Base-by-base conservation (phyloP, 768 basidiomycete genomes). In the Infundibulicybe gibba region DNA sequence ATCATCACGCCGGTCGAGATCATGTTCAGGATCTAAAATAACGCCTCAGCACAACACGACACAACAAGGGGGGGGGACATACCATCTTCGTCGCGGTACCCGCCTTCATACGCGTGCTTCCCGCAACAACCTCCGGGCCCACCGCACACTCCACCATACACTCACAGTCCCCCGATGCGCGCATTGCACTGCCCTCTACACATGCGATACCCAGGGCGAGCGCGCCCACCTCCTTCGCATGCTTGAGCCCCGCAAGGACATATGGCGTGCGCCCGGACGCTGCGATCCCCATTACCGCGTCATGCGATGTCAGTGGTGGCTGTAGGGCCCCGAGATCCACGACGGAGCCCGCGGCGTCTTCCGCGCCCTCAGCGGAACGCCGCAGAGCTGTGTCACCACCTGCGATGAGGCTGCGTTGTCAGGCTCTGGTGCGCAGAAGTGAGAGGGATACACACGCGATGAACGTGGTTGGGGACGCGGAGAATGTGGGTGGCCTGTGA, bases 21-120 rank as follows among this genome's bases (percentile, higher is more conserved):
- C 65, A 67, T 68, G 43, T 68, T 68, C 43, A 68, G 41, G 32
- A 66, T 63, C 65, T 65, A 32, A n/a, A n/a, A n/a, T n/a, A n/a
- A n/a, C n/a, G n/a, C n/a, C n/a, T n/a, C n/a, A n/a, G n/a, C n/a
- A n/a, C n/a, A n/a, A n/a, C n/a, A n/a, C n/a, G n/a, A n/a, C n/a
- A n/a, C n/a, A n/a, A n/a, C n/a, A n/a, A n/a, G n/a, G n/a, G n/a
- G n/a, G n/a, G n/a, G n/a, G n/a, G n/a, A 44, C 55, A 13, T 33
- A 64, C 67, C 61, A 67, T 57, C 51, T 68, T 68, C 10, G 67
- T 68, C 17, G 63, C 67, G n/a, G 65, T 67, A 6, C 67, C 67
- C 11, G 64, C 63, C 52, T 68, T 67, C 56, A 68, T 51, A 14
- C 67, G 58, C 38, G 64, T 62, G 41, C 63, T 66, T n/a, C 67